These are phyloP conservation scores for Blastocladiella britannica DNA, from an alignment of 192 early-diverging fungal species.

Conservation along the genomic window DNA sequence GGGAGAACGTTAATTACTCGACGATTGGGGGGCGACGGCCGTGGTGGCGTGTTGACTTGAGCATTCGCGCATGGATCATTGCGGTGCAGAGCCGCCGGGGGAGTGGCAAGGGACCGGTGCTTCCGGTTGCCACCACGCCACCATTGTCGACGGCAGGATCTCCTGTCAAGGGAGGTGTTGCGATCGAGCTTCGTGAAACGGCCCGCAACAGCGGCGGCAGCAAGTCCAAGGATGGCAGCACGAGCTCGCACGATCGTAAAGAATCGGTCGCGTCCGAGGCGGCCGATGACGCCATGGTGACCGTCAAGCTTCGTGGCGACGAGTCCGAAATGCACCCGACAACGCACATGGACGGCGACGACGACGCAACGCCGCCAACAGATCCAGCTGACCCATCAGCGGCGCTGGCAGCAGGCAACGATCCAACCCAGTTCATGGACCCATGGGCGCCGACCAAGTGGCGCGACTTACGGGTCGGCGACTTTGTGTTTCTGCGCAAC, in stretches of 20 bases:
- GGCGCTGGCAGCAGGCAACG: too few relatives aligned
- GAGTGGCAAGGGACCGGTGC: too few relatives aligned
- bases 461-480: constrained; percentile 59
- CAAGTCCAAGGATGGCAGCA: too few relatives aligned
- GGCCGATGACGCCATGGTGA: not conserved
- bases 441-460: constrained; percentile 17
- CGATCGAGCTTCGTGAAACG: too few relatives aligned
- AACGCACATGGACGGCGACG: not conserved
- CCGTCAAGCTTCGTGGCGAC: not conserved
- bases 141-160: not conserved
- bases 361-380: not conserved
- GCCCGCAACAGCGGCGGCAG: not conserved
- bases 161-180: too few relatives aligned
- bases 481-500: constrained; percentile 64
- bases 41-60: not conserved
- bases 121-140: not conserved
- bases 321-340: not conserved
- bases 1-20: constrained; percentile 38
- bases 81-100: not conserved
- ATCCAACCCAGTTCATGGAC: not conserved
- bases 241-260: too few relatives aligned
- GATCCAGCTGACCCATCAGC: too few relatives aligned
- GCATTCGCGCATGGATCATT: not conserved
- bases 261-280: not conserved
- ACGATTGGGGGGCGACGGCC: constrained; percentile 9